A percentile compares a stretch with the other conserved stretches of the same genome.
These are phyloP conservation scores for Boletus edulis DNA, from an alignment of 768 basidiomycete species.

Conservation along the genomic window DNA sequence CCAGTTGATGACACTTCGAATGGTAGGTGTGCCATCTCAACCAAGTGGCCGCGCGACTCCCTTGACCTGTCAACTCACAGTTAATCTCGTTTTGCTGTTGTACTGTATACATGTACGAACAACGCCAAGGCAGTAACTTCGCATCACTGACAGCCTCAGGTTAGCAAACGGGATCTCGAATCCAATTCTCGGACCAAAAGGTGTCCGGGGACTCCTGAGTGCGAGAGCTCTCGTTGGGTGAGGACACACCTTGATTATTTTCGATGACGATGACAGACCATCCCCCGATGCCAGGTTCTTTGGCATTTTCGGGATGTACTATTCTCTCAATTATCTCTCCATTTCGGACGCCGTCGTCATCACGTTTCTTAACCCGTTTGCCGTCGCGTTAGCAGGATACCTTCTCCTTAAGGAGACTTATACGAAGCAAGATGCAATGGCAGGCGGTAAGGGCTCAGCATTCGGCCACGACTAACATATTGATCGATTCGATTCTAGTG, in stretches of 20 bases:
- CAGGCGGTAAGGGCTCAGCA: conserved; percentile 37
- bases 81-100: conserved; percentile 52
- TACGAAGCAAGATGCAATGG: conserved; percentile 52
- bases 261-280: not conserved
- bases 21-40: conserved; percentile 38
- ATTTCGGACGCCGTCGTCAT: conserved; percentile 78
- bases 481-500: conserved; percentile 32
- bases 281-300: conserved; percentile 53
- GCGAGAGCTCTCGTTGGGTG: conserved; percentile 66
- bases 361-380: conserved; percentile 69
- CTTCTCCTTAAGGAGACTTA: conserved; percentile 62
- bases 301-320: conserved; percentile 67
- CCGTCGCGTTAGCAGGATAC: conserved; percentile 59
- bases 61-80: conserved; percentile 28
- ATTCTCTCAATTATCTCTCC: conserved; percentile 69
- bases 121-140: not conserved
- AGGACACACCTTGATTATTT: conserved; percentile 10
- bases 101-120: conserved; percentile 46
- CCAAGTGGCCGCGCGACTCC: not conserved
- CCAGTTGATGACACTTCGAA: conserved; percentile 55
- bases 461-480: not conserved
- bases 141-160: conserved; percentile 23
- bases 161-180: conserved; percentile 44
- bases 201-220: conserved; percentile 54
- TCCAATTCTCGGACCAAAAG: conserved; percentile 68